Evolutionary conservation across 1,284 basidiomycete genomes (phyloP), one percentile per base, ranked within the genome.

Genomic region (Sutorius eximius): DNA sequence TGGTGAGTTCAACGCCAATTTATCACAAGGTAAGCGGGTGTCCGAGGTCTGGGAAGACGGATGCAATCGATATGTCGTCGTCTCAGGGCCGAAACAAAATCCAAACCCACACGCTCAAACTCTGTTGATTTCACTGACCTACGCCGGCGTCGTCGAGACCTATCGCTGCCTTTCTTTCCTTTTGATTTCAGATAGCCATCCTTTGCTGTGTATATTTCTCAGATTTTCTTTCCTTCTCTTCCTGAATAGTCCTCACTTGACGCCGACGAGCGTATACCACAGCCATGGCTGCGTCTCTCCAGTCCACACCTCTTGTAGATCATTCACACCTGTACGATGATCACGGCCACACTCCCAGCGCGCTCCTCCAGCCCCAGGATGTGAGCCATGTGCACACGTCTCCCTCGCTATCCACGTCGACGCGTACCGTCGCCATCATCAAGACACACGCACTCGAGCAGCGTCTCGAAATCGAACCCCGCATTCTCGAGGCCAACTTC

Each of bases 381-480:
- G 27, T 42, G 27, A 50, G 40, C 20, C 52, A 38, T 36, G 16
- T 46, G 3, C 57, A 48, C 18, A 3, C 49, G 9, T 56, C 62
- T 10, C 52, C 68, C 13, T 51, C 61, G 9, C 22, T 47, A 15
- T 53, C 64, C 3, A 15, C 22, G 24, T 27, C 77, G 20, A 87
- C 86, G 40, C 79, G 88, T 53, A 89, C 87, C 0, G 82, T 90
- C 46, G 88, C 86, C 15, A 88, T 91, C 58, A 89, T 91, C 76
- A 91, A 90, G 73, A 77, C 78, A 43, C 85, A 89, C 75, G 87
- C 87, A 2, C 74, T 90, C 51, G 68, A 76, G 12, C 79, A 86
- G 60, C 76, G 88, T 51, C 85, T 91, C 61, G 86, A 88, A 48
- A 89, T 91, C 59, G 88, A 91, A 71, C 80, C 77, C 41, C 77